Evolutionary conservation across 164 flowering plant species (phyloP).

Genomic region (Berberis vulgaris): DNA sequence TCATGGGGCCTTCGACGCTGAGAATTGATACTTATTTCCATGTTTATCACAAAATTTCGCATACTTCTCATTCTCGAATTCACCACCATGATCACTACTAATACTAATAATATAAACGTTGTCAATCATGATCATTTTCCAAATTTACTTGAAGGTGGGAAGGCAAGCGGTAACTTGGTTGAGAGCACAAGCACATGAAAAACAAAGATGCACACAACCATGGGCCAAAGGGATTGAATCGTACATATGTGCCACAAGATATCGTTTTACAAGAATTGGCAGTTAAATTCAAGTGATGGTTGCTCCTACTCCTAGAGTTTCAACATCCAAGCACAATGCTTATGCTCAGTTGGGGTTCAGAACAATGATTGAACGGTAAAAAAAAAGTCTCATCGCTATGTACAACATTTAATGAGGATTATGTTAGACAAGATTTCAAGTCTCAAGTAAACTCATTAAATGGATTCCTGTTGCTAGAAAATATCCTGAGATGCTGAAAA

Average conservation of each 20-base stretch:
- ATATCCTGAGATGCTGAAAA: constrained; percentile 2
- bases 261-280: background rate
- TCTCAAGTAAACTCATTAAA: background rate
- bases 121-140: too few species aligned
- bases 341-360: background rate
- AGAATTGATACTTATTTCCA: too few species aligned
- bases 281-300: background rate
- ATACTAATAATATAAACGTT: too few species aligned
- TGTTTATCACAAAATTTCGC: too few species aligned
- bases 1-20: too few species aligned
- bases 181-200: constrained; percentile 10
- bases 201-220: constrained; percentile 2
- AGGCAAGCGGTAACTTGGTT: constrained; percentile 3
- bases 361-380: constrained; percentile 4
- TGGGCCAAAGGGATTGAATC: constrained; percentile 9
- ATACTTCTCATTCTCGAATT: too few species aligned
- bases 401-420: constrained; percentile 1
- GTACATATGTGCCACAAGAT: constrained; percentile 1
- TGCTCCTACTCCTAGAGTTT: constrained; percentile 7
- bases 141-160: background rate
- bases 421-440: constrained; percentile 1
- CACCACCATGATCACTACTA: too few species aligned
- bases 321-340: background rate
- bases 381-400: background rate
- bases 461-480: constrained; percentile 16